These are phyloP conservation scores for Licmophora abbreviata DNA, from an alignment of 108 stramenopile genomes.

Conservation along the genomic window DNA sequence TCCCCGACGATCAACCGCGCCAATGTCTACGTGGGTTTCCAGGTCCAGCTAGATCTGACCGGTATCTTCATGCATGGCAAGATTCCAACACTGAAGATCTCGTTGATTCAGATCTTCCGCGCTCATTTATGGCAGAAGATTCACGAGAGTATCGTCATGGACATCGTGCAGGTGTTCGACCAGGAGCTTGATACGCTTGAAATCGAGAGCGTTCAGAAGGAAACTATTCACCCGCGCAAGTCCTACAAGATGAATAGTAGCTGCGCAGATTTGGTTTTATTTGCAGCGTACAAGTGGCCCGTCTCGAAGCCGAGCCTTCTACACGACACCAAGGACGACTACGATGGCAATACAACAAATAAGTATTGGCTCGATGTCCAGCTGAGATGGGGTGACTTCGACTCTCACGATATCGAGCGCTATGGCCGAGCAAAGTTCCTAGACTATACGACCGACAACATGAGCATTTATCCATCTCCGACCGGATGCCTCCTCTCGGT, in stretches of 20 bases:
- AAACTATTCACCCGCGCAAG: constrained; percentile 99
- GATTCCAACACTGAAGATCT: constrained; percentile 97
- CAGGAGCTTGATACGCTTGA: constrained; percentile 97
- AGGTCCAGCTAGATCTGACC: constrained; percentile 98
- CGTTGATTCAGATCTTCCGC: constrained; percentile 86
- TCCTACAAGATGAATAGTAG: constrained; percentile 99
- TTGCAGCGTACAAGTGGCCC: constrained; percentile 99
- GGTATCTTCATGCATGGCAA: constrained; percentile 99
- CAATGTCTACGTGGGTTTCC: constrained; percentile 99
- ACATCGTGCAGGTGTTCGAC: constrained; percentile 97
- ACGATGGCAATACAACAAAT: constrained; percentile 93
- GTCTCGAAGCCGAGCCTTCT: constrained; percentile 94
- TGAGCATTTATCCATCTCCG: constrained; percentile 98
- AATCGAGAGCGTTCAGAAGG: constrained; percentile 99
- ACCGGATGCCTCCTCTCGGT: constrained; percentile 93
- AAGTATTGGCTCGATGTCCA: constrained; percentile 99
- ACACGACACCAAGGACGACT: constrained; percentile 95
- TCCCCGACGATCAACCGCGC: constrained; percentile 99
- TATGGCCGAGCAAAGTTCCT: constrained; percentile 96
- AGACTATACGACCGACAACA: constrained; percentile 99
- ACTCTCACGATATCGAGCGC: constrained; percentile 98
- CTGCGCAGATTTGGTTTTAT: constrained; percentile 97
- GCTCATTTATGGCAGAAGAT: constrained; percentile 99
- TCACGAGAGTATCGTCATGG: constrained; percentile 98
- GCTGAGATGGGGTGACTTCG: constrained; percentile 99